phyloP scores from a whole-genome alignment of 73 alveolate species.

The Paramecium sonneborni region DNA sequence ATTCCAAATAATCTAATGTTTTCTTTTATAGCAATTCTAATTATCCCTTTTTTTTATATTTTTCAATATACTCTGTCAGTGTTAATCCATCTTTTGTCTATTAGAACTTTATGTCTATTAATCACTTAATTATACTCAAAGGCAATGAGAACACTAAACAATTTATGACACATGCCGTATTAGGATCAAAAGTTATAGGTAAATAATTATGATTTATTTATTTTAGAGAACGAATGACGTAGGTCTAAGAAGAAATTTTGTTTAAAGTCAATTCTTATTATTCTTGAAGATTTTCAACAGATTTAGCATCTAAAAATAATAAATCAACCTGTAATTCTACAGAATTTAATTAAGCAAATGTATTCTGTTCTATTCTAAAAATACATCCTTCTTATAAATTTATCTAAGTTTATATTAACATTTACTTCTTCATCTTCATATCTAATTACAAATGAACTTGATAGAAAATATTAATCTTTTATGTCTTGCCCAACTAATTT shows the following conservation, averaged over 20 bases:
- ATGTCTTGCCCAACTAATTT: background rate
- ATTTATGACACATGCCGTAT: background rate
- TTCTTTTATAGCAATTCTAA: background rate
- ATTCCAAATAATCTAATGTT: background rate
- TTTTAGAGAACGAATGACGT: background rate
- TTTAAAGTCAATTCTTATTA: background rate
- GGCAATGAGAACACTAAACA: background rate
- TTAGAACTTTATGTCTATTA: background rate
- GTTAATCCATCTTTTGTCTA: background rate
- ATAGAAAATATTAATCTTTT: background rate
- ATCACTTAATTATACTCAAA: background rate
- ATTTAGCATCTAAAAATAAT: background rate
- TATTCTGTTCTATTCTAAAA: background rate
- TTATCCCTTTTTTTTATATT: background rate
- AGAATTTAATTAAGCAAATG: background rate
- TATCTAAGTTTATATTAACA: background rate
- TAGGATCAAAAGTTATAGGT: background rate
- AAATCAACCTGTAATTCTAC: background rate
- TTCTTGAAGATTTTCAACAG: background rate
- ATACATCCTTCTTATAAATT: background rate
- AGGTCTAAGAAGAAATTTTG: background rate
- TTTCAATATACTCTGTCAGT: background rate
- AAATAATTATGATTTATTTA: background rate
- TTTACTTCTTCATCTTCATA: slow-evolving; percentile 1
- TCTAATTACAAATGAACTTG: background rate